Conservation (phyloP, 305 asterid species). For the Salvia sclarea region DNA sequence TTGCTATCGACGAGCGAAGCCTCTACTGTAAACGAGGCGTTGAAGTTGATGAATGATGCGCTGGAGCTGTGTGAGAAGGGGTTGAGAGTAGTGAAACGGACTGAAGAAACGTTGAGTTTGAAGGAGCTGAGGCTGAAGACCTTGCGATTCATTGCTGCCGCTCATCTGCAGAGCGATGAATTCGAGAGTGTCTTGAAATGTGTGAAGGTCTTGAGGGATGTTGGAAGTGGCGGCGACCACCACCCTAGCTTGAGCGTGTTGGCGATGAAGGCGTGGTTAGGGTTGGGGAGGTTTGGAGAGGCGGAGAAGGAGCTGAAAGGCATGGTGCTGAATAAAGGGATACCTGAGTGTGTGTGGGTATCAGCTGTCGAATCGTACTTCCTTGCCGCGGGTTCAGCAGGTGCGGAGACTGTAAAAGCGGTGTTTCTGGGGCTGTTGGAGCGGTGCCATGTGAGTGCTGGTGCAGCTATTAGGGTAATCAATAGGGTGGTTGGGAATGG, state of each 20-base stretch:
- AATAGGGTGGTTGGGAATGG: conserved; percentile 73
- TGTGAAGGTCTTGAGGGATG: conserved; percentile 81
- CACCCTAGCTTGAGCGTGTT: conserved; percentile 92
- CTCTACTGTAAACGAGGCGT: conserved; percentile 60
- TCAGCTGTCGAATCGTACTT: conserved; percentile 91
- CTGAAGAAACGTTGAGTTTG: conserved; percentile 68
- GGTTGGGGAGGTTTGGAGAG: conserved; percentile 72
- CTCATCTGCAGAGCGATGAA: conserved; percentile 87
- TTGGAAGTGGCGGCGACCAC: conserved; percentile 58
- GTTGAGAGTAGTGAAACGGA: conserved; percentile 69
- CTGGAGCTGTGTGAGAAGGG: conserved; percentile 89
- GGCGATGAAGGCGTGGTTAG: conserved; percentile 99
- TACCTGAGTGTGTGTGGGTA: conserved; percentile 95
- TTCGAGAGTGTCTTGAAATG: conserved; percentile 91
- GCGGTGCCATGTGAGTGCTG: conserved; percentile 83
- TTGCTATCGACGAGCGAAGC: conserved; percentile 55
- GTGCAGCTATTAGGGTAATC: conserved; percentile 77
- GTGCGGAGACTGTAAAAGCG: conserved; percentile 78
- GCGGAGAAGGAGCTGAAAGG: conserved; percentile 95
- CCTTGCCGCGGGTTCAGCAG: conserved; percentile 84
- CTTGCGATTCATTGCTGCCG: conserved; percentile 84
- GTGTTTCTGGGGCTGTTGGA: conserved; percentile 81
- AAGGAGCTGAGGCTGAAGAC: conserved; percentile 83
- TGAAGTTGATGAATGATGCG: conserved; percentile 86
- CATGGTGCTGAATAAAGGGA: conserved; percentile 75